Evolutionary conservation across 176 grass and related monocot genomes (phyloP), one percentile per base, ranked within the genome.

Genomic region (Paspalum notatum): DNA sequence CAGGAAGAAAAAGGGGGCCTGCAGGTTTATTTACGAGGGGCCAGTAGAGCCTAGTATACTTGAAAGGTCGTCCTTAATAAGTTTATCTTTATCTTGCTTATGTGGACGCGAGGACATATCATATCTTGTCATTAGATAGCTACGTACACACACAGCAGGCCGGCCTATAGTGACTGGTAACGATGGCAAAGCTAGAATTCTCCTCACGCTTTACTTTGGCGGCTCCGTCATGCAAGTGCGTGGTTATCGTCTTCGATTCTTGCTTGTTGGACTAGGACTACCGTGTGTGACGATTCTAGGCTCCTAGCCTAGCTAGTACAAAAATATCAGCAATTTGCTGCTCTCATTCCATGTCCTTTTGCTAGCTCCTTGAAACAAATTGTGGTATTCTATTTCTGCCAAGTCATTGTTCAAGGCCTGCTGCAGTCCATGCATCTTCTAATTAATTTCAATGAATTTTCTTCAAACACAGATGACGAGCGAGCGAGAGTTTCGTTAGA

Each of bases 111-210:
- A 43, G 11, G 79, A 72, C 58, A 50, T 40, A 53, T 18, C 72
- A 61, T 82, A 79, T 90, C 79, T 37, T 66, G 22, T 82, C 88
- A 78, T 47, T 48, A 50, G 68, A 85, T 72, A 15, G 83, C 72
- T 67, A 89, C 66, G 56, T 5, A 10, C 1, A 58, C 1, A 54
- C 3, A 64, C 21, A 48, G 67, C 3, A n/a, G n/a, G 8, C 44
- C 2, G 25, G 21, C 66, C 14, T 15, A 3, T 2, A n/a, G 22
- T 51, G 83, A 86, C 81, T 55, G 72, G 53, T 11, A 79, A 66
- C 37, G 75, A 15, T 38, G 62, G 8, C 8, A 27, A 49, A 47
- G 11, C 77, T 66, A 66, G 83, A 85, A 45, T 85, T 82, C 65
- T 62, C 72, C 44, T 58, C 40, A 7, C 63, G 40, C 77, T 79